Base-by-base conservation (phyloP, 2,329 filamentous ascomycete species). In the Aspergillus sp. region DNA sequence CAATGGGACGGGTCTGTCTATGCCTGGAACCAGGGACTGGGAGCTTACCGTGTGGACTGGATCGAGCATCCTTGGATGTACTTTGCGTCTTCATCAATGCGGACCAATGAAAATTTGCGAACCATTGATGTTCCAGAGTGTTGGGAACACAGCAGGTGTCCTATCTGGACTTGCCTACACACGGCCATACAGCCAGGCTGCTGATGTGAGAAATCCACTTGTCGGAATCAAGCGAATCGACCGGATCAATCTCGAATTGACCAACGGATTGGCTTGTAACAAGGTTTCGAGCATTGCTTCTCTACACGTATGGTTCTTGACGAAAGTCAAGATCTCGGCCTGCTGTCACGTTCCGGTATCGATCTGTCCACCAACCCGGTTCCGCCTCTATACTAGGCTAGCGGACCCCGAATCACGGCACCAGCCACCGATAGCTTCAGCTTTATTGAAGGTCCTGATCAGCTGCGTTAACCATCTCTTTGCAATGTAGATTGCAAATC, bases 401-500 rank as follows among this genome's bases (percentile, higher is more conserved):
- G 77, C 72, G 74, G 77, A 79, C 81, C 81, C 82, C 77, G 75
- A 80, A 80, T 82, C 82, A 78, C 75, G 83, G 82, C 80, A 84
- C 60, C 76, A 76, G 78, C 83, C 82, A 83, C 62, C 61, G 80
- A 81, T 79, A 78, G 80, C 79, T 83, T 81, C 80, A 76, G 59
- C 66, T 52, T 3, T 34, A 23, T 13, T 57, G 57, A 72, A 76
- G 70, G 76, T 80, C 83, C 83, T 79, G 85, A 86, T 85, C 86
- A 86, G 82, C 84, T 85, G 84, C 81, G 86, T 89, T 77, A 90
- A 84, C 88, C 83, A 83, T 84, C 85, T 85, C 82, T 81, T 80
- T 79, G 72, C 76, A 79, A 77, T 79, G 81, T 71, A 82, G 74
- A 80, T 79, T 81, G 76, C 71, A 76, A 76, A 79, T 82, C 74